Evolutionary conservation across 768 basidiomycete species (phyloP), one percentile per base, ranked within the genome.

Genomic region (Lactifluus piperatus): DNA sequence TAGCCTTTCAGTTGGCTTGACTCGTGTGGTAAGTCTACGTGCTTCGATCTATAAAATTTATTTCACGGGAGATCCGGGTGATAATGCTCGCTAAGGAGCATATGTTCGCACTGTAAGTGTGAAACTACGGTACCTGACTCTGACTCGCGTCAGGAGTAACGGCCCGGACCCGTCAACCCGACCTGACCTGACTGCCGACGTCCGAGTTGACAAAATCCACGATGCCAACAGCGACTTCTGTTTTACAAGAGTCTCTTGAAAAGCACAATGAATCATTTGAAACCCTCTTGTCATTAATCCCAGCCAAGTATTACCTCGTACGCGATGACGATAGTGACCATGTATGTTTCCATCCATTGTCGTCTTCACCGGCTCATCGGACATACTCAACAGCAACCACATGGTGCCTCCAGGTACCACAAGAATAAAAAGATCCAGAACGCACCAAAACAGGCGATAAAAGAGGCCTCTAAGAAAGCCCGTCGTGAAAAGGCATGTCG

Each of bases 191-290:
- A 32, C 30, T 7, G 7, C 30, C 52, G 24, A 22, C n/a, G n/a
- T n/a, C 16, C 30, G 32, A 37, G 10, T 22, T 13, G 43, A 26
- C 20, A 24, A 16, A 9, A n/a, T 39, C 57, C 20, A 14, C 56
- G 16, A 57, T 57, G 56, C 30, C 56, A 34, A 51, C 74, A 8
- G 14, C 47, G 13, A 22, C 46, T 24, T 41, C 37, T 18, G 72
- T 68, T 0, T 77, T 91, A 18, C 76, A 78, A 46, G 70, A 74
- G 9, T 90, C 88, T 4, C 73, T 98, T 50, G 88, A 93, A 71
- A 75, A 75, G 43, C 93, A 97, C 73, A 97, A 97, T 68, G 81
- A 81, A 27, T 82, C 84, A 0, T 97, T 99, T 66, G 91, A 94
- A 67, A 76, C 82, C 0, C 76, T 97, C 5, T 76, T 97, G 2